Base-by-base conservation (phyloP, 257 asterid species). In the Leptodermis oblonga region DNA sequence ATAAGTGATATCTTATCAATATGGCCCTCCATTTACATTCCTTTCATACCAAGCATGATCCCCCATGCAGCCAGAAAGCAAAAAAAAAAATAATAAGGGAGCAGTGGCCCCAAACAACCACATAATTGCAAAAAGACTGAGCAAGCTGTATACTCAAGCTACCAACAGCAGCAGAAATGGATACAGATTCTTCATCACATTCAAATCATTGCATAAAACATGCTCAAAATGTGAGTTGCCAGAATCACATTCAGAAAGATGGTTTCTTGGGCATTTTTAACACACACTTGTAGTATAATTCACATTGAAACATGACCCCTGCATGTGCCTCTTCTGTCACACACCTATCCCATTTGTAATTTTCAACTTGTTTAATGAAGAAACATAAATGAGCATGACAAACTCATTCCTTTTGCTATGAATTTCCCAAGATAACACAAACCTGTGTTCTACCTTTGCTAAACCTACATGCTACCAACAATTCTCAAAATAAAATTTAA, bases 91-190 rank as follows among this genome's bases (percentile, higher is more conserved):
- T 31, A 28, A 3, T 15, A 30, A 58, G n/a, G 34, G 62, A 43
- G 22, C 67, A 58, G 45, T n/a, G 77, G 54, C 53, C 62, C 73
- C 77, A 46, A 39, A 33, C 17, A 42, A 42, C 20, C 18, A 48
- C 60, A 56, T 45, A 18, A 58, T 54, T 31, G 67, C 18, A 66
- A 73, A 73, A 48, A 46, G 41, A 58, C 42, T 31, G 54, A 52
- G 58, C 37, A 14, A 43, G 58, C 12, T 30, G 48, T 62, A 69
- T 55, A 55, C n/a, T 55, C 18, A 51, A 52, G 63, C 34, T 49
- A 52, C 26, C n/a, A 49, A 39, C 52, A 58, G 45, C 39, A 20
- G 70, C 26, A 17, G 56, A 64, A 72, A 36, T 53, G 56, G 59
- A 45, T 28, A 68, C 25, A 72, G 8, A 53, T 31, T 26, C 48